These are phyloP conservation scores for Ceratocystis diversiconidia DNA, from an alignment of 2,329 filamentous ascomycete genomes.

Conservation along the genomic window DNA sequence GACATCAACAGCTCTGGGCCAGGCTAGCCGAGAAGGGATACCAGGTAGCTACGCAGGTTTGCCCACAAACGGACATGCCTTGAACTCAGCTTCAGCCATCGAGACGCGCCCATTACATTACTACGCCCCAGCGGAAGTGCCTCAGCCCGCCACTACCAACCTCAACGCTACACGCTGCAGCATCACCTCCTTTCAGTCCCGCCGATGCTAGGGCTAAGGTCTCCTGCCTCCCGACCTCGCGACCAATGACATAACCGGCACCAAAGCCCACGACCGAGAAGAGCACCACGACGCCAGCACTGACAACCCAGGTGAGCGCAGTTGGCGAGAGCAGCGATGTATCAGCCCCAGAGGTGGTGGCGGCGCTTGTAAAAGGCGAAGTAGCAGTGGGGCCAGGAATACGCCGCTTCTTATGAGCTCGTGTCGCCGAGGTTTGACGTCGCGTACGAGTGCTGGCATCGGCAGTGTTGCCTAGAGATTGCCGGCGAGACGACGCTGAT, in stretches of 20 bases:
- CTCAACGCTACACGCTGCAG: slow-evolving; percentile 36
- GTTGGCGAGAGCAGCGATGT: slow-evolving; percentile 41
- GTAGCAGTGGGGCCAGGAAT: slow-evolving; percentile 19
- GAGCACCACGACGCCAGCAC: slow-evolving; percentile 52
- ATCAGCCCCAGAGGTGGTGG: slow-evolving; percentile 25
- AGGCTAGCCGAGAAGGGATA: neutral
- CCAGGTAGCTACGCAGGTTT: neutral
- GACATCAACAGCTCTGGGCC: neutral
- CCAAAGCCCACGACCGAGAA: slow-evolving; percentile 56
- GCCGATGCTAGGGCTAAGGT: slow-evolving; percentile 30
- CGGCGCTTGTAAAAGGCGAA: neutral
- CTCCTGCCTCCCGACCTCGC: slow-evolving; percentile 51
- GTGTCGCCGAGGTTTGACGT: neutral
- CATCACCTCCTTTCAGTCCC: slow-evolving; percentile 26
- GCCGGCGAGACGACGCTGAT: neutral
- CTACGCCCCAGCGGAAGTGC: slow-evolving; percentile 39
- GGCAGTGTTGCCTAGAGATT: slow-evolving; percentile 27
- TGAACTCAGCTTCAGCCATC: neutral
- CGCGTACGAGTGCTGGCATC: neutral
- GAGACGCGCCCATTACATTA: slow-evolving; percentile 24
- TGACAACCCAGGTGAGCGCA: slow-evolving; percentile 49
- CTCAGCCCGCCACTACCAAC: slow-evolving; percentile 39
- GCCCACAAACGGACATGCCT: neutral
- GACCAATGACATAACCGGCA: slow-evolving; percentile 52
- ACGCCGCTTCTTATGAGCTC: slow-evolving; percentile 43